phyloP scores from a whole-genome alignment of 2,329 filamentous ascomycete genomes.

The Tolypocladium nubicola region DNA sequence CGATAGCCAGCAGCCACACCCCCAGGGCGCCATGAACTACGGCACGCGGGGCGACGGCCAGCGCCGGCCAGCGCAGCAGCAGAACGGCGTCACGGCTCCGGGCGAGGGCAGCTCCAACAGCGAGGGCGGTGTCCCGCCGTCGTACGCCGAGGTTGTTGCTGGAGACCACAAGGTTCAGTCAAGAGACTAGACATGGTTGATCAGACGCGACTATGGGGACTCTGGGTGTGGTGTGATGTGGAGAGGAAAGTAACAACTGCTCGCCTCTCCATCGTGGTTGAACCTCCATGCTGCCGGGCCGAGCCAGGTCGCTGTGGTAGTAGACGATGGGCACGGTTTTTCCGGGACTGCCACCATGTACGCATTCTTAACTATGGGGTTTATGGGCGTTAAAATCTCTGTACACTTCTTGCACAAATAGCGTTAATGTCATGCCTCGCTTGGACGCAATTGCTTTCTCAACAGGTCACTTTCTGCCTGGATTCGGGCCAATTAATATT shows the following conservation, averaged over 20 bases:
- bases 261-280: background rate
- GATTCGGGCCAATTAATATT: background rate
- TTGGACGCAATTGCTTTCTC: background rate
- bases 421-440: background rate
- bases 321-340: background rate
- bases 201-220: no score
- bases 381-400: background rate
- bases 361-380: background rate
- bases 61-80: constrained; percentile 16
- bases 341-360: background rate
- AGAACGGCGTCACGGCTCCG: constrained; percentile 20
- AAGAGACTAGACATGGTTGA: constrained; percentile 12
- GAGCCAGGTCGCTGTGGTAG: background rate
- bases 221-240: background rate
- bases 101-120: constrained; percentile 29
- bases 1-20: constrained; percentile 10
- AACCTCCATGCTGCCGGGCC: no score
- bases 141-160: constrained; percentile 80
- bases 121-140: constrained; percentile 53
- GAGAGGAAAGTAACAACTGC: background rate
- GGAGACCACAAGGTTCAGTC: constrained; percentile 85
- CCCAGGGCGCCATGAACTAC: constrained; percentile 15
- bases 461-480: background rate
- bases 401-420: background rate
- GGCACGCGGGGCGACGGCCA: constrained; percentile 12